Conservation (phyloP, 495 filamentous ascomycete species). For the Daldinia grandis region DNA sequence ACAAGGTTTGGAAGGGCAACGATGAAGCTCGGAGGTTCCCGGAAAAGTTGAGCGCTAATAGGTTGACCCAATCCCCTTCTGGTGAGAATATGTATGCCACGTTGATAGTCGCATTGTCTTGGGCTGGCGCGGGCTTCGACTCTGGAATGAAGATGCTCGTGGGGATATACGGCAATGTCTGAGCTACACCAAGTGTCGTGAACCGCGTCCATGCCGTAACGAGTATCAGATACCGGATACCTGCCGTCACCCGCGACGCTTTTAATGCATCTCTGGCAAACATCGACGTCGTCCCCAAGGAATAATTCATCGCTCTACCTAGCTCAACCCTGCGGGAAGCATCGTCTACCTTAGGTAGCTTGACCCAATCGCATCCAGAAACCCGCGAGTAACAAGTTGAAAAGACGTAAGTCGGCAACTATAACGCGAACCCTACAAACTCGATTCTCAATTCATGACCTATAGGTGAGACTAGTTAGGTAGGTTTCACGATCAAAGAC, state of each 20-base stretch:
- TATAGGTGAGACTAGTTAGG: too few species aligned
- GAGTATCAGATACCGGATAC: slow-evolving; percentile 35
- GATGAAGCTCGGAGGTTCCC: slow-evolving; percentile 60
- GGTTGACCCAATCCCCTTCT: slow-evolving; percentile 55
- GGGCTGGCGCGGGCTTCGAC: slow-evolving; percentile 53
- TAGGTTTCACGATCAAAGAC: slow-evolving; percentile 27
- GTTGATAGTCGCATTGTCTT: slow-evolving; percentile 31
- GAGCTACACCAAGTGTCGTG: slow-evolving; percentile 29
- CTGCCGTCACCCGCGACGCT: slow-evolving; percentile 30
- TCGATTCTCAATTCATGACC: slow-evolving; percentile 24
- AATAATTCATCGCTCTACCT: slow-evolving; percentile 42
- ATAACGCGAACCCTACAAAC: slow-evolving; percentile 28
- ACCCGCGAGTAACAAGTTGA: slow-evolving; percentile 15
- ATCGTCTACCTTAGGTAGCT: slow-evolving; percentile 26
- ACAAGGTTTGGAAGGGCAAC: slow-evolving; percentile 64
- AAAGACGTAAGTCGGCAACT: slow-evolving; percentile 18
- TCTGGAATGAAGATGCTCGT: slow-evolving; percentile 69
- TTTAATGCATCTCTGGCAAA: slow-evolving; percentile 40
- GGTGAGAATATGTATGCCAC: slow-evolving; percentile 68
- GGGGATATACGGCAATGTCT: slow-evolving; percentile 76
- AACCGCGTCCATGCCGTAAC: slow-evolving; percentile 32
- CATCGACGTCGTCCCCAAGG: slow-evolving; percentile 38
- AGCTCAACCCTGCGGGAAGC: slow-evolving; percentile 38
- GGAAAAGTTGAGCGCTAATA: slow-evolving; percentile 73
- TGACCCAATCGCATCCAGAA: slow-evolving; percentile 14